Conservation (phyloP, 1,139 yeast genomes). For the Yamadazyma blattariae region DNA sequence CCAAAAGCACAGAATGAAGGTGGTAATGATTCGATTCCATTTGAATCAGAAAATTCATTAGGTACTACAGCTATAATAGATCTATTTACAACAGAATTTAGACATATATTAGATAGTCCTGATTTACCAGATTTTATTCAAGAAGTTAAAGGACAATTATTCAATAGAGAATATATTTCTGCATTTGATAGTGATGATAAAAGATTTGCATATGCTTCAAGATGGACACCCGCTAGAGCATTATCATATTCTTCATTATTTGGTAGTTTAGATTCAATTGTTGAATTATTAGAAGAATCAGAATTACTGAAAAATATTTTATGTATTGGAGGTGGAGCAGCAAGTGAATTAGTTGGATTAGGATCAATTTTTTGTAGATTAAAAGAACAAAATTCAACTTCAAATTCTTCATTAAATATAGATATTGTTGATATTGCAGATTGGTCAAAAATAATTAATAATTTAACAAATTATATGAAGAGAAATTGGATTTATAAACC, state of each 20-base stretch:
- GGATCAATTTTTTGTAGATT: slow-evolving; percentile 56
- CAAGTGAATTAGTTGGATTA: slow-evolving; percentile 75
- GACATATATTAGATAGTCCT: slow-evolving; percentile 42
- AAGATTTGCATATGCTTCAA: slow-evolving; percentile 70
- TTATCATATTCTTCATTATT: slow-evolving; percentile 70
- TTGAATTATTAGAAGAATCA: slow-evolving; percentile 32
- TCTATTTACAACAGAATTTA: slow-evolving; percentile 48
- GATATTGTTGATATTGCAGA: slow-evolving; percentile 74
- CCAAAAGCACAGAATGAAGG: slow-evolving; percentile 9
- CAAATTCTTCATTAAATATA: slow-evolving; percentile 38
- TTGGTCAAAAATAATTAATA: slow-evolving; percentile 57
- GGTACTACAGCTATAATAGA: slow-evolving; percentile 42
- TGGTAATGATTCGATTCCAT: slow-evolving; percentile 28
- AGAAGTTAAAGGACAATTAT: slow-evolving; percentile 65
- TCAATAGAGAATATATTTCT: slow-evolving; percentile 60
- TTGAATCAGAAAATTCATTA: slow-evolving; percentile 25
- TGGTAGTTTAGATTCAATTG: slow-evolving; percentile 44
- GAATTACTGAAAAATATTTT: slow-evolving; percentile 38
- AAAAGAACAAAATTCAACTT: slow-evolving; percentile 36
- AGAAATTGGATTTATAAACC: slow-evolving; percentile 50
- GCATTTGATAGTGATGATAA: slow-evolving; percentile 68
- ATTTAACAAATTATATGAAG: slow-evolving; percentile 41
- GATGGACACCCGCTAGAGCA: slow-evolving; percentile 88
- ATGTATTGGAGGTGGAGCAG: slow-evolving; percentile 88
- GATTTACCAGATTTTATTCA: slow-evolving; percentile 52